Evolutionary conservation across 208 protist species (phyloP), one percentile per base, ranked within the genome.

Genomic region (Cochliopodium minus): DNA sequence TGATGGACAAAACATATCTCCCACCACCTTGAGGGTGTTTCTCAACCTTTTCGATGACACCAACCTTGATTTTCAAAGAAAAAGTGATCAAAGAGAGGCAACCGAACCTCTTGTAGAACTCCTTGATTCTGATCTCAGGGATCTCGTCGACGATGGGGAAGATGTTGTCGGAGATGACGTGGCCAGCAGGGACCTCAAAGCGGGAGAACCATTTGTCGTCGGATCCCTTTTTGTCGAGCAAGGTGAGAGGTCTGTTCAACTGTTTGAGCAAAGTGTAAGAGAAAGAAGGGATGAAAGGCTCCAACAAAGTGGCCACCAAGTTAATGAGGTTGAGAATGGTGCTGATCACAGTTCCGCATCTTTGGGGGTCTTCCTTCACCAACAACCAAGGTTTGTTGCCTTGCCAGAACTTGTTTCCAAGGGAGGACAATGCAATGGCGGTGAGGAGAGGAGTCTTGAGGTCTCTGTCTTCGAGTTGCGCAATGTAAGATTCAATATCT

Each of bases 341-440:
- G 1, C 47, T 36, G 13, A 74, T 29, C n/a, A 73, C 39, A 9
- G 62, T 59, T 26, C 45, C 64, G 32, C 42, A 64, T 47, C 70
- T 59, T 1, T 39, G 43, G 5, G 38, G 6, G 22, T 62, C 46
- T 23, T 9, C 29, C 25, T 65, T 71, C 39, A 61, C 25, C 1
- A 71, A 34, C 2, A 56, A 47, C 79, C 77, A 85, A 28, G 78
- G 73, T 34, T 70, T 51, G 25, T 76, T 45, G 13, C 59, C 40
- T 64, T 85, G 79, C 23, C 81, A 49, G 59, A 79, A 84, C 30
- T 53, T 11, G 61, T 86, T 86, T 38, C 78, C 73, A 10, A 73
- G 13, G 22, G 36, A 52, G 13, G 64, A 70, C 1, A 82, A 51
- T 3, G 42, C 4, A 66, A 85, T 80, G 13, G 58, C 71, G 5